A percentile compares a stretch with the other conserved stretches of the same genome.
Evolutionary conservation across 176 grass and related monocot genomes (phyloP).

Genomic region (Oryza coarctata): DNA sequence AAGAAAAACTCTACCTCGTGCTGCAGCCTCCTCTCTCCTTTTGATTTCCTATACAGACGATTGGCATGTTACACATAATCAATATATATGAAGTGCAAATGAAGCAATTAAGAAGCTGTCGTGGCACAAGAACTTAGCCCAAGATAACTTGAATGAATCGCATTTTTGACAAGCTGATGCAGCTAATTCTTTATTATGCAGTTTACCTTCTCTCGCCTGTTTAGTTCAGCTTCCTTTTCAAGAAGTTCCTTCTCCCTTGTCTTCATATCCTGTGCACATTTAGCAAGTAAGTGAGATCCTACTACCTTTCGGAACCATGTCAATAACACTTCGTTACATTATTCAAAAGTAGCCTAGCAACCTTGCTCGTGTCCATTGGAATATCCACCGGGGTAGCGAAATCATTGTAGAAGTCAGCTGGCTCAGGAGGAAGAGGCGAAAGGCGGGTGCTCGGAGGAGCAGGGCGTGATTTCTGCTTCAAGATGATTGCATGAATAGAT

Average conservation of each 20-base stretch:
- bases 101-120: neutral
- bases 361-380: constrained; percentile 64
- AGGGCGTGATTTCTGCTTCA: constrained; percentile 43
- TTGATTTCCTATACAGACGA: constrained; percentile 46
- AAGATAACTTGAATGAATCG: neutral
- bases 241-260: constrained; percentile 67
- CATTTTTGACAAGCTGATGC: neutral
- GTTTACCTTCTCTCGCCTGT: constrained; percentile 67
- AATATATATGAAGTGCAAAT: neutral
- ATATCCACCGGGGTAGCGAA: constrained; percentile 51
- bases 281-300: neutral
- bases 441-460: constrained; percentile 52
- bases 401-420: constrained; percentile 67
- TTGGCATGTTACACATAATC: neutral
- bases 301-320: neutral
- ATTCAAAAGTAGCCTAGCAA: neutral
- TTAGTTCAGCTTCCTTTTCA: constrained; percentile 58
- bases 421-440: constrained; percentile 67
- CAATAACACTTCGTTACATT: neutral
- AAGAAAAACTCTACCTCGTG: constrained; percentile 33
- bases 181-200: neutral
- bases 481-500: neutral
- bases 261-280: constrained; percentile 48
- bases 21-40: constrained; percentile 57
- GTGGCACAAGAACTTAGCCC: neutral